Base-by-base conservation (phyloP, 2,329 filamentous ascomycete species). In the Calonectria montana region DNA sequence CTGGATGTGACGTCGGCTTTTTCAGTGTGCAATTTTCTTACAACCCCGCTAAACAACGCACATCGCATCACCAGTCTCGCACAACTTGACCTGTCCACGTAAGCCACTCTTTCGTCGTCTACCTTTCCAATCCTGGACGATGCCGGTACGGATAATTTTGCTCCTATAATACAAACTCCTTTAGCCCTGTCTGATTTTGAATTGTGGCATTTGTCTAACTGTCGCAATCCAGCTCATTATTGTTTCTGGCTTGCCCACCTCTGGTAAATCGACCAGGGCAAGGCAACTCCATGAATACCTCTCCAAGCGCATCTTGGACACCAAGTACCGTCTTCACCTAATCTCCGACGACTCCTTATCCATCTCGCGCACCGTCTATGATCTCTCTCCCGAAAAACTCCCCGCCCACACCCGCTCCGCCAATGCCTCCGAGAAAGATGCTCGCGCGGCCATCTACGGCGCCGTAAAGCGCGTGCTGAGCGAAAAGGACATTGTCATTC, bases 381-480 rank as follows among this genome's bases (percentile, higher is more conserved):
- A 93, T 78, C 87, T 93, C 47, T 90, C 89, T 2, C 84, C 86
- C 4, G 79, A 81, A 2, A 82, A 83, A 23, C 83, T 91, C 25
- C 88, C 88, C 3, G 87, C 87, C 4, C 90, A 93, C 78, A 88
- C 89, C 39, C 91, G 93, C 72, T 93, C 92, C 29, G 93, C 94
- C 70, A 94, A 94, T 77, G 89, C 91, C 29, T 89, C 91, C 1
- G 94, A 97, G 81, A 97, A 97, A 82, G 93, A 96, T 84, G 94
- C 94, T 1, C 91, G 94, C 29, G 94, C 94, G 2, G 88, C 91
- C 48, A 87, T 94, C 67, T 94, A 94, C 81, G 94, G 90, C 72
- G 94, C 94, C 72, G 92, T 96, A 55, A 96, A 96, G 86, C 89
- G 94, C 50, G 89, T 92, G 61, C 87, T 97, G 35, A 91, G 89